A percentile compares a stretch with the other conserved stretches of the same genome.
These are phyloP conservation scores for Dimocarpus longan DNA, from an alignment of 345 rosid species.

Conservation along the genomic window DNA sequence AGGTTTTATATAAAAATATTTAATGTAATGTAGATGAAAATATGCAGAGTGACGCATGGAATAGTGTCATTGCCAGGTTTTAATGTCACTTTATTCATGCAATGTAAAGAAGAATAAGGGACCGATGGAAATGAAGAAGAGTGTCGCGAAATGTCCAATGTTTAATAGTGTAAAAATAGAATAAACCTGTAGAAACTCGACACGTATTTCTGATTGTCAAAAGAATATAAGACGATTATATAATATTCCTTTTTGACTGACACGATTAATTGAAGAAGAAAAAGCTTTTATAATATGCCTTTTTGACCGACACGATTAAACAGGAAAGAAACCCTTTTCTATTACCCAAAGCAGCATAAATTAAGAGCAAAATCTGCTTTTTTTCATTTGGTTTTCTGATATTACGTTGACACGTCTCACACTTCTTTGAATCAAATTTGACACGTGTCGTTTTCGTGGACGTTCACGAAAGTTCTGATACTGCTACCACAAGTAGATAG, in stretches of 20 bases:
- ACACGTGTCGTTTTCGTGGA: neutral
- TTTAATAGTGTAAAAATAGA: neutral
- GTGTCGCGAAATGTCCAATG: neutral
- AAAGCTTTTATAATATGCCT: neutral
- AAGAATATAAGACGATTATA: neutral
- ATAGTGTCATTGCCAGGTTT: neutral
- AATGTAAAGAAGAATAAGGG: neutral
- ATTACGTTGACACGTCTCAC: neutral
- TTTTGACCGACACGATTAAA: neutral
- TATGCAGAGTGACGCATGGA: neutral
- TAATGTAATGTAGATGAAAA: neutral
- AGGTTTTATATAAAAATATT: too few relatives aligned
- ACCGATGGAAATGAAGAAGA: neutral
- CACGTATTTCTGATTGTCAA: constrained; percentile 3
- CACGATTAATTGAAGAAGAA: neutral
- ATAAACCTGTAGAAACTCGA: constrained; percentile 12
- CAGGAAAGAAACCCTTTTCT: too few relatives aligned
- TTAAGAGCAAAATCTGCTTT: neutral
- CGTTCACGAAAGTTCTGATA: neutral
- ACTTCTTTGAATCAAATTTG: neutral
- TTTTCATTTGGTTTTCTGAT: neutral
- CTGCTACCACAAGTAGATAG: neutral
- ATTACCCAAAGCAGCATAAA: neutral
- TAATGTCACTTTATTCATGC: neutral
- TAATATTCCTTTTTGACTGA: neutral